Evolutionary conservation across 2,329 filamentous ascomycete species (phyloP).

Genomic region (Fusarium sp.): DNA sequence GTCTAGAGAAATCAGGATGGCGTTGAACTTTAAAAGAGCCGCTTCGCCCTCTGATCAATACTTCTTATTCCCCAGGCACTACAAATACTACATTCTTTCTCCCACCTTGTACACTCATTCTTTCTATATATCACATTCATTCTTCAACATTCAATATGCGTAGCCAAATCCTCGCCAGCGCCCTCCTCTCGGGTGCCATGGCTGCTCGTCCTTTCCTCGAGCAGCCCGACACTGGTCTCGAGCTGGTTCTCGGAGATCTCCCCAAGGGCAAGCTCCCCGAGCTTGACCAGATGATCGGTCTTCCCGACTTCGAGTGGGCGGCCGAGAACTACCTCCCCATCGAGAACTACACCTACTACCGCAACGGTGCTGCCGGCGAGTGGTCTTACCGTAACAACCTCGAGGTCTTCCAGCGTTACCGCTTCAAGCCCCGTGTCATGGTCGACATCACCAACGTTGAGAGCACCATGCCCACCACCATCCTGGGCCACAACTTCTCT

Average conservation of each 20-base stretch:
- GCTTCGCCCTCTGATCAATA: conserved; percentile 13
- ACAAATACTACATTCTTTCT: conserved; percentile 4
- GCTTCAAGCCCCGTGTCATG: conserved; percentile 62
- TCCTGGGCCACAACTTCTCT: conserved; percentile 66
- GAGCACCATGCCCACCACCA: conserved; percentile 58
- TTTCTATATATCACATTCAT: neutral
- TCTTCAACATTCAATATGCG: conserved; percentile 34
- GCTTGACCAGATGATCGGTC: conserved; percentile 59
- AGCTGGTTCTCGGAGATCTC: conserved; percentile 54
- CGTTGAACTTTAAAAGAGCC: conserved; percentile 39
- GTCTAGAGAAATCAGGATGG: neutral
- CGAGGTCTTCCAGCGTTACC: conserved; percentile 64
- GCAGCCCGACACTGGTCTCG: conserved; percentile 61
- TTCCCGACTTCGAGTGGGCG: conserved; percentile 67
- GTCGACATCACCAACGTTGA: conserved; percentile 62
- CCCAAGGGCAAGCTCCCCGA: conserved; percentile 55
- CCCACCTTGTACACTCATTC: conserved; percentile 16
- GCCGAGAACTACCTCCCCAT: conserved; percentile 62
- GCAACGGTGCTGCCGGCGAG: conserved; percentile 67
- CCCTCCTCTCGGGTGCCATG: conserved; percentile 53
- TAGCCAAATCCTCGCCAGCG: conserved; percentile 40
- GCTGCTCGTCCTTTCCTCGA: conserved; percentile 60
- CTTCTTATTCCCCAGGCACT: conserved; percentile 1
- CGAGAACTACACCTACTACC: conserved; percentile 67
- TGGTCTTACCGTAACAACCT: conserved; percentile 70